A percentile compares a stretch with the other conserved stretches of the same genome.
Conservation (phyloP, 2,329 filamentous ascomycete species). For the Colletotrichum brevisporum region DNA sequence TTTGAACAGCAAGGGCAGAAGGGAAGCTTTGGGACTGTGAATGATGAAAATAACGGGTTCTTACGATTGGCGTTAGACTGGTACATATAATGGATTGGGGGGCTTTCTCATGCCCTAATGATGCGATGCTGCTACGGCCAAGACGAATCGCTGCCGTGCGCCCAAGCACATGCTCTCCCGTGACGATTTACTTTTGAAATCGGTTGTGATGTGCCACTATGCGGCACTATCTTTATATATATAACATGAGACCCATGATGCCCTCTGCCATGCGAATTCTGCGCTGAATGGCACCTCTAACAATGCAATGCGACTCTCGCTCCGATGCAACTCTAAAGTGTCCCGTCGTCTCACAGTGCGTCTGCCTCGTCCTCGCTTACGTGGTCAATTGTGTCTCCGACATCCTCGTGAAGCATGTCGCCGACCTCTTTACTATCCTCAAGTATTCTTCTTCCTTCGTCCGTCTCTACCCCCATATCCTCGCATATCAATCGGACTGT, state of each 20-base stretch:
- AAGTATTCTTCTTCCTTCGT: slow-evolving; percentile 68
- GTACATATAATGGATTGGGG: not conserved
- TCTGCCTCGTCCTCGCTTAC: slow-evolving; percentile 29
- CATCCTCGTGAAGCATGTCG: slow-evolving; percentile 76
- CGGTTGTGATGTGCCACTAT: too few relatives aligned
- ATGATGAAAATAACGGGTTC: not conserved
- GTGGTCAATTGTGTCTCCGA: slow-evolving; percentile 51
- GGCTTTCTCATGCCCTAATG: not conserved
- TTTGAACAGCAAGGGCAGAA: slow-evolving; percentile 52
- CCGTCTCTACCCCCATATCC: slow-evolving; percentile 63
- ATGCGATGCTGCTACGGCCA: not conserved
- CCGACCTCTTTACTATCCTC: slow-evolving; percentile 77
- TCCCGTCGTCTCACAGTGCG: not conserved
- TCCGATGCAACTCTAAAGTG: not conserved
- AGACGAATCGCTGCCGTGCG: not conserved
- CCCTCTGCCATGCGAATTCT: not conserved
- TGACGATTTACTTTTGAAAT: too few relatives aligned
- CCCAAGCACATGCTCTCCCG: too few relatives aligned
- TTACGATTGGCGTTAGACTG: slow-evolving; percentile 20
- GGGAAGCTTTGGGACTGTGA: slow-evolving; percentile 51
- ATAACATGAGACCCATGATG: not conserved
- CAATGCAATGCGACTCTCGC: not conserved
- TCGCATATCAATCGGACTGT: slow-evolving; percentile 69
- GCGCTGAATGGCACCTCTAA: not conserved
- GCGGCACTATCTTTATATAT: too few relatives aligned